A percentile compares a stretch with the other conserved stretches of the same genome.
phyloP scores from a whole-genome alignment of 495 filamentous ascomycete species.

The Tuber aestivum region DNA sequence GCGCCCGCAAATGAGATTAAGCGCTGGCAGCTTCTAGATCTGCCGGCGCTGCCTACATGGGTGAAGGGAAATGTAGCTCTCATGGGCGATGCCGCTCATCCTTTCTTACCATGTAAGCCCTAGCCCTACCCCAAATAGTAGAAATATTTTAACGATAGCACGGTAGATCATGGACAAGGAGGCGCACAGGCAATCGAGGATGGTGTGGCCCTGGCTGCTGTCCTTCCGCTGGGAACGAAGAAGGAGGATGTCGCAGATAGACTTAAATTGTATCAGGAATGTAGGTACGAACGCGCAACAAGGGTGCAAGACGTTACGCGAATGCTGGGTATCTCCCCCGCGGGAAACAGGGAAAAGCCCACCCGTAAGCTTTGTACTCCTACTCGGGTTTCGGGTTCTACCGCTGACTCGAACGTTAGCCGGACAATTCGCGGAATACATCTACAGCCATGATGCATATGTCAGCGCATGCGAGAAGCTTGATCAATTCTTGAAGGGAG shows the following conservation, averaged over 20 bases:
- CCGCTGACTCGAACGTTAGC: background rate
- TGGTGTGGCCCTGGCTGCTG: conserved; percentile 50
- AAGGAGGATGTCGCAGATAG: conserved; percentile 47
- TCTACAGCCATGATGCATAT: background rate
- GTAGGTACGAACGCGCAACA: conserved; percentile 50
- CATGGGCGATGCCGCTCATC: conserved; percentile 61
- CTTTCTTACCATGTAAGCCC: conserved; percentile 49
- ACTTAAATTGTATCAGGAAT: conserved; percentile 52
- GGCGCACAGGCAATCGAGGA: conserved; percentile 58
- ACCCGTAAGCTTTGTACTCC: background rate
- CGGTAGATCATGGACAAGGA: conserved; percentile 51
- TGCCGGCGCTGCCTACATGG: conserved; percentile 54
- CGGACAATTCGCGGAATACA: background rate
- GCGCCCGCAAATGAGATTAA: conserved; percentile 50
- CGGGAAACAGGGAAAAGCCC: background rate
- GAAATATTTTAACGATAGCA: background rate
- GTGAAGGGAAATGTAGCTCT: conserved; percentile 49
- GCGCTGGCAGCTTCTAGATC: conserved; percentile 59
- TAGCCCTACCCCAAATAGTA: too few relatives aligned
- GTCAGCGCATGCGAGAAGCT: background rate
- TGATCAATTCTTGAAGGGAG: background rate
- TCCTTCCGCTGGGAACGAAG: conserved; percentile 49
- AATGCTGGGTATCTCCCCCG: background rate
- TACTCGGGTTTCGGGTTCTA: background rate
- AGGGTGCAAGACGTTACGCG: conserved; percentile 54